Conservation (phyloP, 2,329 filamentous ascomycete genomes). For the Diaporthe batatas region DNA sequence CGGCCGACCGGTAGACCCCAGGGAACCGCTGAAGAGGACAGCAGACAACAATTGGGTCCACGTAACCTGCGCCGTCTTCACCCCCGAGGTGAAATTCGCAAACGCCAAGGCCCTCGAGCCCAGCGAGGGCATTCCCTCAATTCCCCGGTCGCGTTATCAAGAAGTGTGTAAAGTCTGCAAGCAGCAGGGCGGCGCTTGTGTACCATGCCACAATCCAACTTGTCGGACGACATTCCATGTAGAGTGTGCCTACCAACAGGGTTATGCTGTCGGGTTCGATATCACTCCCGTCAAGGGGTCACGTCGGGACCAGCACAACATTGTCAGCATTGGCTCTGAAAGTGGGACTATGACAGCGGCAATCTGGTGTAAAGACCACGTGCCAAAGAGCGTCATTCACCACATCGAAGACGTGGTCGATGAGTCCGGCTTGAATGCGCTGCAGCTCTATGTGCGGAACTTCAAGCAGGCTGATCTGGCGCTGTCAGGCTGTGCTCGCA, state of each 20-base stretch:
- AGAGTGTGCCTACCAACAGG: conserved; percentile 87
- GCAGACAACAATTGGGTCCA: conserved; percentile 99
- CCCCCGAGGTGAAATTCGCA: conserved; percentile 92
- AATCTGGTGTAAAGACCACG: conserved; percentile 93
- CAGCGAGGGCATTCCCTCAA: conserved; percentile 89
- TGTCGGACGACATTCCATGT: conserved; percentile 83
- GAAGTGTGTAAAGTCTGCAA: conserved; percentile 89
- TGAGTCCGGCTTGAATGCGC: conserved; percentile 78
- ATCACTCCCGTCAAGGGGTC: conserved; percentile 91
- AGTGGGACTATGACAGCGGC: conserved; percentile 86
- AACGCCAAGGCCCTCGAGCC: conserved; percentile 85
- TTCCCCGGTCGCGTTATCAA: conserved; percentile 79
- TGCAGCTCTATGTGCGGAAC: conserved; percentile 88
- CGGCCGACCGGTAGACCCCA: conserved; percentile 84
- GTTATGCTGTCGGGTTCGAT: conserved; percentile 90
- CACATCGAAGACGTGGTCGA: conserved; percentile 82
- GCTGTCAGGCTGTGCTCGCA: conserved; percentile 91
- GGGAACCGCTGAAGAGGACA: conserved; percentile 93
- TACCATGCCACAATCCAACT: conserved; percentile 76
- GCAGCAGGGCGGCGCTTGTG: conserved; percentile 79
- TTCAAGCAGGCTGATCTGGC: conserved; percentile 96
- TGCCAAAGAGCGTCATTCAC: conserved; percentile 80
- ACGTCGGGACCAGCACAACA: conserved; percentile 82
- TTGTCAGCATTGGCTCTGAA: conserved; percentile 85
- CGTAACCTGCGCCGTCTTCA: conserved; percentile 92